Percentiles rank a stretch among this genome's conserved stretches.
phyloP scores from a whole-genome alignment of 306 rosid genomes.

The Lotus japonicus region DNA sequence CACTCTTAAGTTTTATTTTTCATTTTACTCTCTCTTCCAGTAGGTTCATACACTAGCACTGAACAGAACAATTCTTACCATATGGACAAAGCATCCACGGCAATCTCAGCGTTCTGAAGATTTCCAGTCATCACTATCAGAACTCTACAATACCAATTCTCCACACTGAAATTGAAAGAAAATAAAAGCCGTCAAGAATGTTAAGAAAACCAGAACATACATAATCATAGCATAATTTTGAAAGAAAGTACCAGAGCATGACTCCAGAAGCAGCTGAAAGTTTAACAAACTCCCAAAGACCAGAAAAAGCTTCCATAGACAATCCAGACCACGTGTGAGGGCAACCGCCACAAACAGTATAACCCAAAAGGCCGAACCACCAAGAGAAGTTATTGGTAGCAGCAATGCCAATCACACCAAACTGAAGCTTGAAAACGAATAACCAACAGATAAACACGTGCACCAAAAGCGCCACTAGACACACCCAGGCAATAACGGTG shows the following conservation, averaged over 20 bases:
- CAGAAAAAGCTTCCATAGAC: constrained; percentile 52
- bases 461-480: constrained; percentile 33
- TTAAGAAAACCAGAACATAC: neutral
- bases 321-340: too few species aligned
- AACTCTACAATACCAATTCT: constrained; percentile 82
- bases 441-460: constrained; percentile 58
- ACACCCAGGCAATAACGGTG: constrained; percentile 39
- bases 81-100: constrained; percentile 73
- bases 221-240: too few species aligned
- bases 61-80: constrained; percentile 34
- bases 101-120: constrained; percentile 58
- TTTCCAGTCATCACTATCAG: constrained; percentile 74
- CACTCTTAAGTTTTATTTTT: too few species aligned
- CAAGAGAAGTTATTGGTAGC: too few species aligned
- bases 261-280: constrained; percentile 75
- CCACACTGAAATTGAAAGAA: constrained; percentile 46
- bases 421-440: constrained; percentile 26
- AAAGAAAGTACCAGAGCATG: constrained; percentile 57
- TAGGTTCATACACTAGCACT: neutral
- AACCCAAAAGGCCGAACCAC: too few species aligned
- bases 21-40: too few species aligned
- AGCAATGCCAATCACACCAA: too few species aligned
- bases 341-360: too few species aligned
- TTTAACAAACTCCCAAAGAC: constrained; percentile 67
- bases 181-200: neutral